These are phyloP conservation scores for Fusarium udum DNA, from an alignment of 2,329 filamentous ascomycete species.

Conservation along the genomic window DNA sequence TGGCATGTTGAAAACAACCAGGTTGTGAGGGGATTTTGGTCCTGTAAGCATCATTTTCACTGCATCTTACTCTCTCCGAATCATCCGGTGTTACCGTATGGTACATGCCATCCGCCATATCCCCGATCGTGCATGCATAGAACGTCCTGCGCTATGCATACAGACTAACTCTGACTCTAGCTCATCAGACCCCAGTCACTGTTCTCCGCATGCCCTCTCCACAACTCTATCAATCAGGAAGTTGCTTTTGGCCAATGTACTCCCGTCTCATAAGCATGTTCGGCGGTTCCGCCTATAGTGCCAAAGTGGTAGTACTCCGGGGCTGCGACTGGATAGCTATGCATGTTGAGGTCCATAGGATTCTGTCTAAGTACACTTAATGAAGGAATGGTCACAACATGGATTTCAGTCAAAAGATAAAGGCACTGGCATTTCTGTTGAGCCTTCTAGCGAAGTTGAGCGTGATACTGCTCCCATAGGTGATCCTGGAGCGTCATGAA, in stretches of 20 bases:
- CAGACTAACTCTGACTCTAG: background rate
- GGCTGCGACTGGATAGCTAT: background rate
- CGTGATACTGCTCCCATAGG: background rate
- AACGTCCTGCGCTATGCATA: background rate
- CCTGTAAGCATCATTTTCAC: background rate
- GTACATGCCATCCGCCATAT: background rate
- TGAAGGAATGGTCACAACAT: background rate
- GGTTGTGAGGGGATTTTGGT: background rate
- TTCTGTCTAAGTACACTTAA: background rate
- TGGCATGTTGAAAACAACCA: background rate
- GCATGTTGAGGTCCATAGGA: too few relatives aligned
- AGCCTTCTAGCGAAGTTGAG: background rate
- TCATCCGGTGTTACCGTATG: background rate
- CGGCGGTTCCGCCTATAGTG: background rate
- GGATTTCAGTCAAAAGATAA: background rate
- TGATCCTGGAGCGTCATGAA: accelerated
- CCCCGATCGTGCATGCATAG: background rate
- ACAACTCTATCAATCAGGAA: background rate
- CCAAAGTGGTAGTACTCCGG: background rate
- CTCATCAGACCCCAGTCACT: accelerated
- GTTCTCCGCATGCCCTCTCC: background rate
- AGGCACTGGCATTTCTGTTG: background rate
- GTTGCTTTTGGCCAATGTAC: background rate
- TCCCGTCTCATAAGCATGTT: background rate
- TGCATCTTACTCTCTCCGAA: background rate